phyloP scores from a whole-genome alignment of 179 eudicot genomes.

The Spinacia oleracea region DNA sequence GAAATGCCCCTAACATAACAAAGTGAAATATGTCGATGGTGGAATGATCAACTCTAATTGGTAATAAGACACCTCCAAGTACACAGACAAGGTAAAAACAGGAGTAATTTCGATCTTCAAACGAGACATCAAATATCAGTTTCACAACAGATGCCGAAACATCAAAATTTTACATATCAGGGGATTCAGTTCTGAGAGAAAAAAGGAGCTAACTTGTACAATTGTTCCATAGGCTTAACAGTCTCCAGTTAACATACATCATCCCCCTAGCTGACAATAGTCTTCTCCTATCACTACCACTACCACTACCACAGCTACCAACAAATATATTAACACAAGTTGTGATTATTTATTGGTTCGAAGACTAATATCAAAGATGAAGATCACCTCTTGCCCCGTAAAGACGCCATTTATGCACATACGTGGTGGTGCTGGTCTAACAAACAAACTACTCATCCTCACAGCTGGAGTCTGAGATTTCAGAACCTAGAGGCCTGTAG shows the following conservation, averaged over 20 bases:
- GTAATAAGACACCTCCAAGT: no score
- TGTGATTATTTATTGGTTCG: background rate
- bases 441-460: conserved; percentile 2
- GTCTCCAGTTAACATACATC: background rate
- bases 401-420: background rate
- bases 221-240: background rate
- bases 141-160: no score
- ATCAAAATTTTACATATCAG: no score
- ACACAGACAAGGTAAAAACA: no score
- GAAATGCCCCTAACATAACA: no score
- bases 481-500: background rate
- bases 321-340: background rate
- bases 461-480: background rate
- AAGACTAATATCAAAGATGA: background rate
- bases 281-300: background rate
- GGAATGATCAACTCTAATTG: no score
- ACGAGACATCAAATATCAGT: no score
- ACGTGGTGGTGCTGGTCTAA: conserved; percentile 1
- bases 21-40: no score
- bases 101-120: no score
- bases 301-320: background rate
- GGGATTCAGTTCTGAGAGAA: background rate
- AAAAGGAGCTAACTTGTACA: background rate
- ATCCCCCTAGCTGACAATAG: background rate
- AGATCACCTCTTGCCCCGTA: background rate